phyloP scores from a whole-genome alignment of 495 filamentous ascomycete genomes.

The Geoglossum glabrum region DNA sequence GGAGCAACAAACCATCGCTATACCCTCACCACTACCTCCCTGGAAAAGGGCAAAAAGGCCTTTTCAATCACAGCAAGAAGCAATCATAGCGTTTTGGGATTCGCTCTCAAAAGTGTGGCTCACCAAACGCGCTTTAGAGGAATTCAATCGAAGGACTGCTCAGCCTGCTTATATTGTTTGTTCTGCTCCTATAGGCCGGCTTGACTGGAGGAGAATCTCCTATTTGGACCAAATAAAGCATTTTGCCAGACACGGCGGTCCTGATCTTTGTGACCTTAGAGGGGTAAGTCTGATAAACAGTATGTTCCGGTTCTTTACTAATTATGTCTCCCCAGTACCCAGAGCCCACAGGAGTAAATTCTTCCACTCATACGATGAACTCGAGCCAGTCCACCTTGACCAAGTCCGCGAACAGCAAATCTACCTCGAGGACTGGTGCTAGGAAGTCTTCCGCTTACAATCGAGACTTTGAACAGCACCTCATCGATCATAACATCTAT shows the following conservation, averaged over 20 bases:
- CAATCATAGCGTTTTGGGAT: neutral
- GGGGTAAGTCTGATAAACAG: conserved; percentile 6
- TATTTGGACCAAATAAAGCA: conserved; percentile 2
- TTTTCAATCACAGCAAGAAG: neutral
- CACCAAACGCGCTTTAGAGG: conserved; percentile 1
- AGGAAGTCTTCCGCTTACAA: conserved; percentile 14
- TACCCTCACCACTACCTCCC: neutral
- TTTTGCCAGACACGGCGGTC: conserved; percentile 14
- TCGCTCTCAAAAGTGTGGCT: conserved; percentile 2
- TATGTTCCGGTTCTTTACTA: neutral
- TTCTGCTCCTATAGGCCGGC: neutral
- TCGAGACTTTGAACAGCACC: conserved; percentile 16
- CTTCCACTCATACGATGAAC: conserved; percentile 4
- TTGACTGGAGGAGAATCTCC: neutral
- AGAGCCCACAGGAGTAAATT: neutral
- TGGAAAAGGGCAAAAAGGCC: neutral
- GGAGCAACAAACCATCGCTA: neutral
- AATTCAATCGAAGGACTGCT: conserved; percentile 1
- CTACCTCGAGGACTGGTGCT: conserved; percentile 2
- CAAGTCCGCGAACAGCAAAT: conserved; percentile 2
- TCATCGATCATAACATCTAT: conserved; percentile 16
- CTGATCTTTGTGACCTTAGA: conserved; percentile 11
- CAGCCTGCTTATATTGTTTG: neutral
- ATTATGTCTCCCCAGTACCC: conserved; percentile 2
- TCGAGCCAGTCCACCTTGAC: conserved; percentile 7